Percentiles rank a stretch among this genome's conserved stretches.
Evolutionary conservation across 2,329 filamentous ascomycete genomes (phyloP).

Genomic region (Hawksworthiomyces lignivorus): DNA sequence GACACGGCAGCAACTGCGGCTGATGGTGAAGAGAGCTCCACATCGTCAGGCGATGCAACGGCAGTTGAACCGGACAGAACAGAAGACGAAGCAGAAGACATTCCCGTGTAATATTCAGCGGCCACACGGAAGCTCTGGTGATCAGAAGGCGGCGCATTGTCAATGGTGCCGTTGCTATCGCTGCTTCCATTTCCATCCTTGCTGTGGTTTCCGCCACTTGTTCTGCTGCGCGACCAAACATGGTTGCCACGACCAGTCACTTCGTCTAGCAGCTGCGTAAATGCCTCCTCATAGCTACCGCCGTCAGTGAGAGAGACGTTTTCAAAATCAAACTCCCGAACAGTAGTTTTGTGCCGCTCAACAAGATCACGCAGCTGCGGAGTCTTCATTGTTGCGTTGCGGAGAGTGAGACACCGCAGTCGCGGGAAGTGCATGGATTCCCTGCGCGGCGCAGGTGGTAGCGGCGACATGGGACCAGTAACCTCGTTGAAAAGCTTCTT

Average conservation of each 20-base stretch:
- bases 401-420: conserved; percentile 60
- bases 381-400: conserved; percentile 65
- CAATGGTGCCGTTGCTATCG: no score
- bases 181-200: conserved; percentile 17
- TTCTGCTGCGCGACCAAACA: conserved; percentile 31
- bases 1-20: conserved; percentile 48
- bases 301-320: conserved; percentile 59
- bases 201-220: conserved; percentile 26
- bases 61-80: conserved; percentile 3
- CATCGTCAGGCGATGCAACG: conserved; percentile 18
- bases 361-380: conserved; percentile 65
- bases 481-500: conserved; percentile 58
- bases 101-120: conserved; percentile 14
- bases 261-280: conserved; percentile 58
- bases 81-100: conserved; percentile 7
- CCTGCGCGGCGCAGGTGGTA: conserved; percentile 41
- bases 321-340: conserved; percentile 74
- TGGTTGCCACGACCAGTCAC: conserved; percentile 31
- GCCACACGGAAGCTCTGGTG: conserved; percentile 19
- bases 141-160: not conserved
- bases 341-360: conserved; percentile 54
- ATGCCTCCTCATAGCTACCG: conserved; percentile 74
- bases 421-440: conserved; percentile 58
- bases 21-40: conserved; percentile 39
- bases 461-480: conserved; percentile 56